Conservation (phyloP, 345 rosid species). For the Leavenworthia alabamica region DNA sequence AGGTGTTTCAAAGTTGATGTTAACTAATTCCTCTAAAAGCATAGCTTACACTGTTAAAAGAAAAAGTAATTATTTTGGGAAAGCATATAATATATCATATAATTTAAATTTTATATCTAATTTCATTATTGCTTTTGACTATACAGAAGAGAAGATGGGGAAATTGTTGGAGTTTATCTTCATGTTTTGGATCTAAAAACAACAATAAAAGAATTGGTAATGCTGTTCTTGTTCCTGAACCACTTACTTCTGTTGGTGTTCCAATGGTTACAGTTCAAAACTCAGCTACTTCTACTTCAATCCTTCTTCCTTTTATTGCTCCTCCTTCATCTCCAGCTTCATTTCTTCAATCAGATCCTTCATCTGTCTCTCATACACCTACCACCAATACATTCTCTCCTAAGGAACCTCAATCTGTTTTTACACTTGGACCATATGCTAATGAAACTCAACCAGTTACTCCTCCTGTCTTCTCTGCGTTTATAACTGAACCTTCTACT, state of each 20-base stretch:
- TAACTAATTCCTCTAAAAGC: not conserved
- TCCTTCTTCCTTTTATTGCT: conserved; percentile 65
- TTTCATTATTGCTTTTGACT: conserved; percentile 10
- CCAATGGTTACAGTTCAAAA: conserved; percentile 34
- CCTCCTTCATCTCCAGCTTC: conserved; percentile 98
- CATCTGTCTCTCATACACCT: conserved; percentile 74
- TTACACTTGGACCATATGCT: conserved; percentile 83
- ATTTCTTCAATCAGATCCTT: conserved; percentile 77
- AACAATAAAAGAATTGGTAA: conserved; percentile 73
- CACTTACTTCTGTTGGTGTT: conserved; percentile 35
- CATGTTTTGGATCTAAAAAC: conserved; percentile 76
- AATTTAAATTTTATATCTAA: not conserved
- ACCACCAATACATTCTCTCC: conserved; percentile 54
- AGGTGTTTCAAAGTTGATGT: not conserved
- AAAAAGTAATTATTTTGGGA: not conserved
- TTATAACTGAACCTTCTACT: conserved; percentile 85
- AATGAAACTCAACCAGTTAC: conserved; percentile 91
- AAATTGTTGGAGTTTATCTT: conserved; percentile 65
- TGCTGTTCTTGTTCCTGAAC: conserved; percentile 74
- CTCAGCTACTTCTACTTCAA: conserved; percentile 40
- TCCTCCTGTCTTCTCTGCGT: conserved; percentile 90
- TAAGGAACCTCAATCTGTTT: conserved; percentile 63
- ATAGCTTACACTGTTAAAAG: not conserved
- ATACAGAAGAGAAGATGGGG: conserved; percentile 82
- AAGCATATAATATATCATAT: not conserved